A percentile compares a stretch with the other conserved stretches of the same genome.
phyloP scores from a whole-genome alignment of 345 rosid genomes.

The Gossypium arboreum region DNA sequence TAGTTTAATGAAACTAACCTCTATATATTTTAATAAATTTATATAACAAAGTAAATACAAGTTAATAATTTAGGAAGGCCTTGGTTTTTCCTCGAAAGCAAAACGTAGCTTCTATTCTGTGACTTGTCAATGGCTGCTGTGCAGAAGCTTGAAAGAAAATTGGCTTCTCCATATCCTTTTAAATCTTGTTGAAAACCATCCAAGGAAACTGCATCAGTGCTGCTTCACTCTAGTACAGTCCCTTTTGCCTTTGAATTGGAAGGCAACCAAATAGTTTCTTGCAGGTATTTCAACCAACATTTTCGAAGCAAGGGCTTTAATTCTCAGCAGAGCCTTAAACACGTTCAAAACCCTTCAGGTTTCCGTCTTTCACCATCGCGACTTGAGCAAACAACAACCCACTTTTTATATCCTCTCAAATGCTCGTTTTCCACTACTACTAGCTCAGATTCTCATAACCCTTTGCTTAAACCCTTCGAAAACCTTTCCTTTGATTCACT shows the following conservation, averaged over 20 bases:
- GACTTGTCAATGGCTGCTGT: neutral
- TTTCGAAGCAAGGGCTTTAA: slow-evolving; percentile 20
- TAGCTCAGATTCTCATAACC: slow-evolving; percentile 34
- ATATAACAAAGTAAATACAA: too few relatives aligned
- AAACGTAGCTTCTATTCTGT: neutral
- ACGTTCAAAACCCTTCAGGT: slow-evolving; percentile 21
- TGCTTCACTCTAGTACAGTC: slow-evolving; percentile 44
- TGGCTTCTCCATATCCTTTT: neutral
- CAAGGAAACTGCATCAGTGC: slow-evolving; percentile 57
- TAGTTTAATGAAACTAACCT: too few relatives aligned
- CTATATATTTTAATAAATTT: too few relatives aligned
- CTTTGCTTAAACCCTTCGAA: slow-evolving; percentile 39
- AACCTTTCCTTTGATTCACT: slow-evolving; percentile 40
- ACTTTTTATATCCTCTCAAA: slow-evolving; percentile 29
- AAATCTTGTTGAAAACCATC: neutral
- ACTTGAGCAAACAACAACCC: slow-evolving; percentile 19
- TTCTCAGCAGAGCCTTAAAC: slow-evolving; percentile 18
- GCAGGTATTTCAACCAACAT: slow-evolving; percentile 68
- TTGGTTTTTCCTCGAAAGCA: too few relatives aligned
- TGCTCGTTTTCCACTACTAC: slow-evolving; percentile 50
- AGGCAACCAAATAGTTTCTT: slow-evolving; percentile 29
- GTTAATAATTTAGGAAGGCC: neutral
- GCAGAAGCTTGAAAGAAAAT: neutral
- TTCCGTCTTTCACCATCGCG: slow-evolving; percentile 15
- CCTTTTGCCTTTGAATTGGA: slow-evolving; percentile 24